Evolutionary conservation across 73 alveolate genomes (phyloP), one percentile per base, ranked within the genome.

Genomic region (Tetrahymena thermophila): DNA sequence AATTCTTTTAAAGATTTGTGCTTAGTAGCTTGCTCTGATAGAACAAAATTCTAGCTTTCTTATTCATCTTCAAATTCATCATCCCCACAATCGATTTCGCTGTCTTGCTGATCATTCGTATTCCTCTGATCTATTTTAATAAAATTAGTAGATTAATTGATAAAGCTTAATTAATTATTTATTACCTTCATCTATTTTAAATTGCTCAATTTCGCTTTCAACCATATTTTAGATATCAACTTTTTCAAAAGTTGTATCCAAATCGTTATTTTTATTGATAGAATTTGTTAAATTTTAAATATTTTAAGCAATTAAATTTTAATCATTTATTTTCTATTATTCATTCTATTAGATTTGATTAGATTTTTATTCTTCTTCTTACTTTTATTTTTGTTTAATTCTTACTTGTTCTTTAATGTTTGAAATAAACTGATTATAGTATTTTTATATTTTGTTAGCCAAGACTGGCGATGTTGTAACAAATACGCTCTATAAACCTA

Each of bases 391-490:
- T 93, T 96, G 93, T 93, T 84, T 97, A 95, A 94, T 93, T 5
- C 28, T 34, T 17, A 97, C 55, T 23, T 94, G 93, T 93, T 35
- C 55, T 31, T 44, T 93, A 1, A 95, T 89, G 21, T 93, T 56
- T n/a, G 56, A 85, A n/a, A 84, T 93, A 84, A 98, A 94, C 42
- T 93, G 93, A 35, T 94, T 58, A 84, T 97, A 98, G 94, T 94
- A 98, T 35, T 98, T 93, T 96, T 97, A 95, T 34, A 98, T 98
- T 94, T 98, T 98, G 94, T 96, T 98, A 2, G 98, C 98, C 56
- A 98, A 94, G 19, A 98, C 98, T 5, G 98, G 98, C 15, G 97
- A 96, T 17, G 98, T 98, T 10, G 99, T 98, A n/a, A 96, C 94
- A 93, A 98, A 98, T 28, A 98, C 98, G n/a, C 89, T 43, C 25